A percentile compares a stretch with the other conserved stretches of the same genome.
phyloP scores from a whole-genome alignment of 371 early-diverging fungal species.

The Syncephalis fuscata region DNA sequence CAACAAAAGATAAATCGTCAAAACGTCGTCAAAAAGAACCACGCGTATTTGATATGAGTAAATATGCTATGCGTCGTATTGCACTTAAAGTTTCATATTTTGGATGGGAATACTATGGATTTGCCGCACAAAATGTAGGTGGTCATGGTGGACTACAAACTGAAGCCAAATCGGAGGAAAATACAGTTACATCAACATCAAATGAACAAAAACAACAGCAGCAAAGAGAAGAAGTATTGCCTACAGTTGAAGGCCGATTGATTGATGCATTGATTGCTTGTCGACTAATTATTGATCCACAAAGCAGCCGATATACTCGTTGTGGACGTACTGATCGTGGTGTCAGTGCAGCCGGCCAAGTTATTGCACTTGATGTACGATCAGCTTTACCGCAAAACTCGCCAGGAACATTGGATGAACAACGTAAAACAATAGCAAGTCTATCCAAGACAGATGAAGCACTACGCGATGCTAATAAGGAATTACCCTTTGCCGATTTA shows the following conservation, averaged over 20 bases:
- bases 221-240: conserved; percentile 21
- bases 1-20: too few species aligned
- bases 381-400: conserved; percentile 23
- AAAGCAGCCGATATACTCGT: conserved; percentile 46
- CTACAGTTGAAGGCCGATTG: conserved; percentile 72
- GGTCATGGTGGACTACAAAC: conserved; percentile 9
- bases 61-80: conserved; percentile 39
- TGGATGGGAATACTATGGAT: conserved; percentile 83
- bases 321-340: conserved; percentile 95
- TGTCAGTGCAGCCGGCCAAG: conserved; percentile 84
- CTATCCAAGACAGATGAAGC: conserved; percentile 16
- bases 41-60: conserved; percentile 60
- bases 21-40: conserved; percentile 16
- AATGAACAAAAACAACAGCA: conserved; percentile 5
- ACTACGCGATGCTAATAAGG: conserved; percentile 16
- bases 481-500: conserved; percentile 66
- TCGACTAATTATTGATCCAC: conserved; percentile 43
- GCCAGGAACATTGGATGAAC: conserved; percentile 7
- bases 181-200: conserved; percentile 1
- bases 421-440: conserved; percentile 4
- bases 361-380: conserved; percentile 68
- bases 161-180: conserved; percentile 8
- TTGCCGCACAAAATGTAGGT: conserved; percentile 46
- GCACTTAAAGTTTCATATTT: conserved; percentile 83
- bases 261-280: conserved; percentile 59